Evolutionary conservation across 2,329 filamentous ascomycete genomes (phyloP), one percentile per base, ranked within the genome.

Genomic region (Leptoxyphium fumago): DNA sequence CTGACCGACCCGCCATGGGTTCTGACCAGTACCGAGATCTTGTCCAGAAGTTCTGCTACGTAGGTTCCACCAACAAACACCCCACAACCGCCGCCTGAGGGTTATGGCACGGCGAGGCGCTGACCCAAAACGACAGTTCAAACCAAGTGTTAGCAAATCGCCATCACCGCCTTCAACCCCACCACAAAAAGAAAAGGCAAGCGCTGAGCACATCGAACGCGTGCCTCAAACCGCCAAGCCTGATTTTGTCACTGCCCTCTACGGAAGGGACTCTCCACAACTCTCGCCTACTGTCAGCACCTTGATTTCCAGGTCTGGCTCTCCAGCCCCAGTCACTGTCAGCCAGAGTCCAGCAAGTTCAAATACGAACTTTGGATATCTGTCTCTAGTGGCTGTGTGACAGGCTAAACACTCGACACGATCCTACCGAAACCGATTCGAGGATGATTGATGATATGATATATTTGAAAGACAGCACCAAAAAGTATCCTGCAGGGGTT

Each of bases 31-130:
- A 98, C 64, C 85, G 93, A 67, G 91, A 98, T 67, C 76, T 98
- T 52, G 83, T 98, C 64, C 88, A 94, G 72, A 95, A 94, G 72
- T 98, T 94, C 74, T 98, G 91, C 75, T 98, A 96, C 78, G 89
- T 95, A 89, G 79, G 89, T 94, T 74, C 74, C 50, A 53, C 53
- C 49, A 56, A 50, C 47, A 52, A 45, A 17, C 14, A 28, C 57
- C 55, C 57, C 59, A 59, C 52, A 50, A 52, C 50, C 14, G 38
- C 48, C 43, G 39, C 54, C 41, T 48, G 52, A 47, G 55, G 51
- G 43, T 57, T 40, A 46, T 47, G 43, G 48, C 45, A 42, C 45
- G 46, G 50, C 50, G 43, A 43, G 43, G 47, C 50, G 58, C 56
- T 59, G 58, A 58, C 57, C 45, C 48, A 50, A 40, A 41, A 47